Percentiles rank a stretch among this genome's conserved stretches.
These are phyloP conservation scores for Termitomyces sp. DNA, from an alignment of 768 basidiomycete species.

Conservation along the genomic window DNA sequence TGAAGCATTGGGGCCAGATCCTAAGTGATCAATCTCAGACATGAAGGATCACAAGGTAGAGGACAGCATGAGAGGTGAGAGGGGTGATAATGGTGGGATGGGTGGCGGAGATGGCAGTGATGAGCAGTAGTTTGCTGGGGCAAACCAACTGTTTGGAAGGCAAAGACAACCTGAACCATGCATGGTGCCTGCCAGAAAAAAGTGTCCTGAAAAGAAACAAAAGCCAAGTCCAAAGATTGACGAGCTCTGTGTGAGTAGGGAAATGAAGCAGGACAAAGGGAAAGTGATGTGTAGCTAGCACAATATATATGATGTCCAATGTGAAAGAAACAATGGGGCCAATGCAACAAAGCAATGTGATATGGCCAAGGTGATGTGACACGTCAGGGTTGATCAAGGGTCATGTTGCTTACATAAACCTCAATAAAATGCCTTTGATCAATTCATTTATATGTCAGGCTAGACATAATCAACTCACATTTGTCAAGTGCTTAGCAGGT, in stretches of 20 bases:
- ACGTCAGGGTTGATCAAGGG: neutral
- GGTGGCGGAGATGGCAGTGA: too few species aligned
- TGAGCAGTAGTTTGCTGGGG: too few species aligned
- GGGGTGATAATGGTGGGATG: neutral
- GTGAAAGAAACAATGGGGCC: neutral
- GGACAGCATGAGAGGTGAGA: neutral
- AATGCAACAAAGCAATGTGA: neutral
- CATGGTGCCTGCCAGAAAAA: too few species aligned
- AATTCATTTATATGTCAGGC: neutral
- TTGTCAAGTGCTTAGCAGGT: too few species aligned
- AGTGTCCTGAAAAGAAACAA: neutral
- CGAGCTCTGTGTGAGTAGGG: neutral
- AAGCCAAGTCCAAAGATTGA: neutral
- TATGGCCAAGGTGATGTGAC: neutral
- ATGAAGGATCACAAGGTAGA: neutral
- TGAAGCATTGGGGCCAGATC: too few species aligned
- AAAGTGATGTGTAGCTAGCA: neutral
- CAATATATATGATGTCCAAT: neutral
- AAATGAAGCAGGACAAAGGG: neutral
- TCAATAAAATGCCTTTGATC: neutral
- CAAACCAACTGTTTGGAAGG: too few species aligned
- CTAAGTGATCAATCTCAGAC: too few species aligned
- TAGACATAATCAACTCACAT: too few species aligned
- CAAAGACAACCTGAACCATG: too few species aligned
- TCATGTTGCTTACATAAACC: neutral